phyloP scores from a whole-genome alignment of 2,329 filamentous ascomycete species.

The Fusarium sterilihyphosum region DNA sequence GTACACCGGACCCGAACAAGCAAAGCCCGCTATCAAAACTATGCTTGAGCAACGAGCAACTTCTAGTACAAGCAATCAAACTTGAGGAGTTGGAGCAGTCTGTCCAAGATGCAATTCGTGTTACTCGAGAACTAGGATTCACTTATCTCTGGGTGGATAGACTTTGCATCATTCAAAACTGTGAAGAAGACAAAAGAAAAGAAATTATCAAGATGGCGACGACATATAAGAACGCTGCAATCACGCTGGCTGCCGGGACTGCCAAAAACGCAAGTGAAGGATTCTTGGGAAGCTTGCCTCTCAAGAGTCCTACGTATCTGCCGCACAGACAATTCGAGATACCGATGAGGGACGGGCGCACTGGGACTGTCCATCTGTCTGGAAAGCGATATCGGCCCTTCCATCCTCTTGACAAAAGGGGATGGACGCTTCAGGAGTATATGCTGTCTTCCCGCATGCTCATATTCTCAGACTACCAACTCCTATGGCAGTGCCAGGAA shows the following conservation, averaged over 20 bases:
- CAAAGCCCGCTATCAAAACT: rapidly evolving
- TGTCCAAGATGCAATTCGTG: background rate
- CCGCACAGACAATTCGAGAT: background rate
- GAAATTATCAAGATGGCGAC: background rate
- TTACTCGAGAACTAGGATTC: rapidly evolving
- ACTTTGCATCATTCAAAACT: background rate
- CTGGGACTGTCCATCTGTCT: background rate
- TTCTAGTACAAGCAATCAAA: background rate
- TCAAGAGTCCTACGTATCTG: rapidly evolving
- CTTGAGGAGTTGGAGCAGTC: background rate
- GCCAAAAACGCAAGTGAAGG: background rate
- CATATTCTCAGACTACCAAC: background rate
- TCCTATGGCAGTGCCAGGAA: background rate
- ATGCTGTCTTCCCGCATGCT: background rate
- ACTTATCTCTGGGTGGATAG: background rate
- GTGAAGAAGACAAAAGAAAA: rapidly evolving
- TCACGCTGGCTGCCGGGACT: background rate
- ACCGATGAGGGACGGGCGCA: rapidly evolving
- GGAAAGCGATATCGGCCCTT: rapidly evolving
- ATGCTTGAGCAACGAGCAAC: rapidly evolving
- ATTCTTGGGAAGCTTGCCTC: rapidly evolving
- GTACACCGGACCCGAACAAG: rapidly evolving
- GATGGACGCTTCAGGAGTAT: background rate
- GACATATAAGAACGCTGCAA: background rate
- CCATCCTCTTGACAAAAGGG: background rate